Evolutionary conservation across 169 alveolate genomes (phyloP), one percentile per base, ranked within the genome.

Genomic region (Cryptosporidium ubiquitum): DNA sequence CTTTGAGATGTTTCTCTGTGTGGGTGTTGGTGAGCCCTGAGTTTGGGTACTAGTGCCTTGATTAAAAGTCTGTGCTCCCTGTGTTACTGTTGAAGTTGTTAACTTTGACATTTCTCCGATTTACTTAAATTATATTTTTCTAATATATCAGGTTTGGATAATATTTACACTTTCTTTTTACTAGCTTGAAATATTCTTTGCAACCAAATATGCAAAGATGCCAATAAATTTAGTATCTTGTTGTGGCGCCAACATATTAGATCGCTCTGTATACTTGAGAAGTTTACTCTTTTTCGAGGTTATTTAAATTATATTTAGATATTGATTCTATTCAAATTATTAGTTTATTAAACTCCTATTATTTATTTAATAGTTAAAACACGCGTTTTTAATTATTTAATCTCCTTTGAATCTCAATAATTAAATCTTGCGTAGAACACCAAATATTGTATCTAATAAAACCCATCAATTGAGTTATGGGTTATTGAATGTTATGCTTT

Each of bases 251-350:
- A 64, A 33, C 5, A 3, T 14, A 64, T 31, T 64, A 64, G 71
- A 64, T 64, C 71, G 71, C 71, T 64, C 71, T 64, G 31, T 5
- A 26, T 33, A 14, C 71, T 26, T n/a, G 16, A 44, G 31, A 35
- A 64, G 23, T n/a, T 35, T 35, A 14, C 71, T 64, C 71, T 64
- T 35, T 31, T 64, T 64, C 71, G 71, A 64, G 71, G 71, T 35
- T 64, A n/a, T 9, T 47, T 47, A n/a, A 47, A 0, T 47, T 47
- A 47, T 14, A 14, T 47, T 55, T n/a, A 0, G n/a, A 9, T n/a
- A 55, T 9, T 3, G 9, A 55, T n/a, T 55, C 16, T 5, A 0
- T 0, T 26, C 4, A 55, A 1, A n/a, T 55, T 20, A 26, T 55
- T 55, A 55, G 1, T 55, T 23, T 3, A 55, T 3, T 12, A 20